These are phyloP conservation scores for Phytophthora rubi DNA, from an alignment of 352 stramenopile species.

Conservation along the genomic window DNA sequence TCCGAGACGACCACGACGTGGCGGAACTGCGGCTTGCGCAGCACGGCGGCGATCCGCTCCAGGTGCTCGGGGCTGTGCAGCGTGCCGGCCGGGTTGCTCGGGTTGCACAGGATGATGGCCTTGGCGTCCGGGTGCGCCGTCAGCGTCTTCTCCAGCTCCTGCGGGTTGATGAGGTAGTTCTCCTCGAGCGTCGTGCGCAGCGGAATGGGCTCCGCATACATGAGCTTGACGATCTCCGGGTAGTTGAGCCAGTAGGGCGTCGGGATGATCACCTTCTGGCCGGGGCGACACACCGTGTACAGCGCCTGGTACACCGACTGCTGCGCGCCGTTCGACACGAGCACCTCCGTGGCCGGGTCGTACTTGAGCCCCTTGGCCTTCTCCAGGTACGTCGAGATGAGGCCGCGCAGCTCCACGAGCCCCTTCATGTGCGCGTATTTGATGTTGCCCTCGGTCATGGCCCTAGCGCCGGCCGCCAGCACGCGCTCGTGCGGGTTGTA, in stretches of 20 bases:
- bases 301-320: slow-evolving; percentile 94
- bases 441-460: slow-evolving; percentile 82
- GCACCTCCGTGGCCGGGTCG: slow-evolving; percentile 89
- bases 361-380: slow-evolving; percentile 91
- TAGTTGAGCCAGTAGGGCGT: slow-evolving; percentile 97
- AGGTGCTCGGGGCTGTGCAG: slow-evolving; percentile 71
- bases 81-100: slow-evolving; percentile 93
- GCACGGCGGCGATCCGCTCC: slow-evolving; percentile 55
- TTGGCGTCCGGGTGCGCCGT: slow-evolving; percentile 68
- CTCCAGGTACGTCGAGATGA: slow-evolving; percentile 92
- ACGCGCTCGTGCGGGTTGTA: slow-evolving; percentile 91
- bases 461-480: slow-evolving; percentile 82
- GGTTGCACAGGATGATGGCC: slow-evolving; percentile 95
- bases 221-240: slow-evolving; percentile 94
- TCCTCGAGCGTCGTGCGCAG: slow-evolving; percentile 90
- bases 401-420: slow-evolving; percentile 82
- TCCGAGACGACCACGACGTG: slow-evolving; percentile 91
- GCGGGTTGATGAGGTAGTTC: slow-evolving; percentile 90
- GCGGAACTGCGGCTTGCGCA: slow-evolving; percentile 62
- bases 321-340: slow-evolving; percentile 97
- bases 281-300: slow-evolving; percentile 85
- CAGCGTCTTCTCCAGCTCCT: slow-evolving; percentile 73
- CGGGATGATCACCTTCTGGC: slow-evolving; percentile 95
- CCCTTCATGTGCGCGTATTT: slow-evolving; percentile 96
- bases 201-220: slow-evolving; percentile 88